These are phyloP conservation scores for Alternaria hordeiaustralica DNA, from an alignment of 2,329 filamentous ascomycete species.

Conservation along the genomic window DNA sequence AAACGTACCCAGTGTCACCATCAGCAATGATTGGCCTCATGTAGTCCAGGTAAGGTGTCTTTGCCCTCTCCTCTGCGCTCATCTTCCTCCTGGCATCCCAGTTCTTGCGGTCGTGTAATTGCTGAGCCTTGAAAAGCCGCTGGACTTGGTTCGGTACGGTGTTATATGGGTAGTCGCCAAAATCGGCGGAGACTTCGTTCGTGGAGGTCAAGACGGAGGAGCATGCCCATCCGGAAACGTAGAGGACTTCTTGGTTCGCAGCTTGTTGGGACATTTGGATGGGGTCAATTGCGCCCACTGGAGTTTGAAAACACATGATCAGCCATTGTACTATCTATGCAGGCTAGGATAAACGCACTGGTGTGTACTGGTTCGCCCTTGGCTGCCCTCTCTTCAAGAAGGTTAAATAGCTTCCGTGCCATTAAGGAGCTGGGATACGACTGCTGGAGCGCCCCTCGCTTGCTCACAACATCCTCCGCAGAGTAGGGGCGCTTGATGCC, in stretches of 20 bases:
- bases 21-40: conserved; percentile 94
- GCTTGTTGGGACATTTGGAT: conserved; percentile 99
- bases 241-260: conserved; percentile 91
- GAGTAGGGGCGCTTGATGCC: conserved; percentile 93
- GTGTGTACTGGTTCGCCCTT: conserved; percentile 91
- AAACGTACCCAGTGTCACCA: conserved; percentile 77
- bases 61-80: conserved; percentile 72
- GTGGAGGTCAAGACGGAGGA: conserved; percentile 91
- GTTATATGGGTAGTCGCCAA: conserved; percentile 99
- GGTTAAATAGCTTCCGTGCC: conserved; percentile 91
- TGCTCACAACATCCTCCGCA: conserved; percentile 89
- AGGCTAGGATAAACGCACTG: conserved; percentile 62
- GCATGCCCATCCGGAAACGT: conserved; percentile 97
- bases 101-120: conserved; percentile 94
- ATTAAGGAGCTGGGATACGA: conserved; percentile 91
- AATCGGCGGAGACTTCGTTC: conserved; percentile 97
- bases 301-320: conserved; percentile 22
- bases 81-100: conserved; percentile 86
- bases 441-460: conserved; percentile 86
- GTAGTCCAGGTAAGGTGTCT: conserved; percentile 87
- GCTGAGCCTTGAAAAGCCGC: conserved; percentile 93
- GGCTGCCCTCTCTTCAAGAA: conserved; percentile 78
- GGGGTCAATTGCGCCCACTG: conserved; percentile 98
- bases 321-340: conserved; percentile 36
- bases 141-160: conserved; percentile 98